Evolutionary conservation across 805 yeast species (phyloP).

Genomic region (Lipomyces spencermartinsiae): DNA sequence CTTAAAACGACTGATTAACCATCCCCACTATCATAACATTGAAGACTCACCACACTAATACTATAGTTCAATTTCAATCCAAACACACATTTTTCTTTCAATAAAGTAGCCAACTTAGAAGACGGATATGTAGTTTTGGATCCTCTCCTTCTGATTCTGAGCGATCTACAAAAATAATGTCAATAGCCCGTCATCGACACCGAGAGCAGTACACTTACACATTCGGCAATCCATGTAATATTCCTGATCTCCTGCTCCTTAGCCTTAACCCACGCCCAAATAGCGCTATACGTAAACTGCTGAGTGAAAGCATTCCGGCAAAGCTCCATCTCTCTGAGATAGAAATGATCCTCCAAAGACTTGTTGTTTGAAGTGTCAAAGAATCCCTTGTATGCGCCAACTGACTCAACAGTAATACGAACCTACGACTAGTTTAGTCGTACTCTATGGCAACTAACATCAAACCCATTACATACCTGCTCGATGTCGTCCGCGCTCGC

Average conservation of each 20-base stretch:
- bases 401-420: conserved; percentile 43
- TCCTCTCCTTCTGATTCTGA: conserved; percentile 94
- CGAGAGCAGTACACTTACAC: conserved; percentile 48
- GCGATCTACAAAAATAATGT: conserved; percentile 60
- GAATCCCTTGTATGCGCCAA: conserved; percentile 45
- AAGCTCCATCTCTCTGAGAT: conserved; percentile 86
- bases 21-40: conserved; percentile 5
- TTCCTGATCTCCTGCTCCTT: conserved; percentile 97
- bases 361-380: conserved; percentile 57
- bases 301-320: conserved; percentile 95
- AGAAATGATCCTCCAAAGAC: conserved; percentile 91
- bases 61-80: too few relatives aligned
- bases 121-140: conserved; percentile 87
- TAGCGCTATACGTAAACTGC: conserved; percentile 77
- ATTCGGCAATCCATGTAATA: conserved; percentile 99
- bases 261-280: conserved; percentile 97
- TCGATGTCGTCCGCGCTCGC: conserved; percentile 86
- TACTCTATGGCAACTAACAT: neutral
- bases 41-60: neutral
- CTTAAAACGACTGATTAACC: conserved; percentile 1
- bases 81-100: neutral
- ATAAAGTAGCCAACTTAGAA: conserved; percentile 52
- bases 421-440: conserved; percentile 23
- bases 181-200: neutral
- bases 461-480: conserved; percentile 59